Evolutionary conservation across 768 basidiomycete species (phyloP).

Genomic region (Russula earlei): DNA sequence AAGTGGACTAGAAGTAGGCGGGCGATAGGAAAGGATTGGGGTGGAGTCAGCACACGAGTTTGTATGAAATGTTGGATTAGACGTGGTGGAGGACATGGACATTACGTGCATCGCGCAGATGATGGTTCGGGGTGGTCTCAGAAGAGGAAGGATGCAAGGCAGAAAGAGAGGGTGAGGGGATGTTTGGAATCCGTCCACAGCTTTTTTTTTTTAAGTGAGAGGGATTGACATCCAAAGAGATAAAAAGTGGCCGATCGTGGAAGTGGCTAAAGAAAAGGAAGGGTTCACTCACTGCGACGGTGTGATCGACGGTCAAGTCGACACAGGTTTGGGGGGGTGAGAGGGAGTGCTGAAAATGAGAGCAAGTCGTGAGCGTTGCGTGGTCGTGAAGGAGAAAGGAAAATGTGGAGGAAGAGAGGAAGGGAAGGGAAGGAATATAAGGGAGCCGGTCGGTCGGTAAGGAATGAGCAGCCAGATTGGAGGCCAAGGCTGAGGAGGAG

Average conservation of each 20-base stretch:
- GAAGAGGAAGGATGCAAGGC: neutral
- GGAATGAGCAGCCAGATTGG: neutral
- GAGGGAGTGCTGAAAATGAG: slow-evolving; percentile 9
- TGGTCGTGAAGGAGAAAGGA: slow-evolving; percentile 30
- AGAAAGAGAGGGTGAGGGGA: neutral
- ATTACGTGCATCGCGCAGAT: neutral
- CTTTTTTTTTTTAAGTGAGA: neutral
- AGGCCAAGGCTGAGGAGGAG: neutral
- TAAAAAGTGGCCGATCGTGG: slow-evolving; percentile 1
- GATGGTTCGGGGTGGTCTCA: neutral
- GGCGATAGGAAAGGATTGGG: slow-evolving; percentile 16
- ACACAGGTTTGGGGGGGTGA: neutral
- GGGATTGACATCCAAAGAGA: slow-evolving; percentile 6
- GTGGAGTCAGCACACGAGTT: slow-evolving; percentile 14
- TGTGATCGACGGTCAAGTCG: slow-evolving; percentile 14
- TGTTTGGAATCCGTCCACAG: neutral
- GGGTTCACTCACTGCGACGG: slow-evolving; percentile 28
- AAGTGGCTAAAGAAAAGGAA: slow-evolving; percentile 5
- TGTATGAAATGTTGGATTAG: neutral
- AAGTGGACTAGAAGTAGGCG: slow-evolving; percentile 21
- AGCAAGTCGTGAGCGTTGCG: slow-evolving; percentile 20
- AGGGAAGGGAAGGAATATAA: slow-evolving; percentile 28
- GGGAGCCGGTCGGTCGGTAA: slow-evolving; percentile 22
- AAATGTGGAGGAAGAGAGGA: slow-evolving; percentile 21
- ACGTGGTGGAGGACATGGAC: neutral